Base-by-base conservation (phyloP, 83 land plant genomes). In the Thuja plicata region DNA sequence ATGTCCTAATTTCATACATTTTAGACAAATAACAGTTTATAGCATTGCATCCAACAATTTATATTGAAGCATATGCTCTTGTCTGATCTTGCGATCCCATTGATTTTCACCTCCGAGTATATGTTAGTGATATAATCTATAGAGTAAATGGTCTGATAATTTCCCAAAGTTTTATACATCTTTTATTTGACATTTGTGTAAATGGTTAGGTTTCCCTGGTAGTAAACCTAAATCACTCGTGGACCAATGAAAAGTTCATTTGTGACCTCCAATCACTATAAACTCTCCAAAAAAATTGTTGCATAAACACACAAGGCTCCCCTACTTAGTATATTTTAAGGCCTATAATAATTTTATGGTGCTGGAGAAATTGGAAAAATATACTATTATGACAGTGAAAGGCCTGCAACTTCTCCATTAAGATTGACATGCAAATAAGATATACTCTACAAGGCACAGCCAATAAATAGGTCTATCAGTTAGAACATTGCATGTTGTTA, bases 1-100 rank as follows among this genome's bases (percentile, higher is more conserved):
- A 96, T 96, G 88, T 38, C 97, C 94, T n/a, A n/a, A n/a, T n/a
- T n/a, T n/a, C n/a, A n/a, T 45, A 45, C 48, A 45, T 45, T 45
- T 41, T 8, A 45, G 5, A 45, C 48, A 45, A 45, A 45, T 45
- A 45, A 3, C 48, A 45, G 8, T 50, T 50, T 50, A 0, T 50
- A 50, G 54, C 54, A 50, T 11, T 50, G 54, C 54, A 50, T 50
- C 54, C 13, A 1, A 50, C 2, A 50, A 15, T 50, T 12, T 50
- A 12, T 50, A 15, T 50, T 50, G 15, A 12, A 50, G 12, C 8
- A 21, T 62, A 62, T 62, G 27, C 27, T 62, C 27, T 21, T 21
- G 8, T 21, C 24, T 21, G 6, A 6, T 24, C 27, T 62, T 24
- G 27, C 11, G 54, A 50, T 0, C 12, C 15, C 52, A 48, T 43